Evolutionary conservation across 1,139 yeast species (phyloP).

Genomic region (Taphrina wiesneri): DNA sequence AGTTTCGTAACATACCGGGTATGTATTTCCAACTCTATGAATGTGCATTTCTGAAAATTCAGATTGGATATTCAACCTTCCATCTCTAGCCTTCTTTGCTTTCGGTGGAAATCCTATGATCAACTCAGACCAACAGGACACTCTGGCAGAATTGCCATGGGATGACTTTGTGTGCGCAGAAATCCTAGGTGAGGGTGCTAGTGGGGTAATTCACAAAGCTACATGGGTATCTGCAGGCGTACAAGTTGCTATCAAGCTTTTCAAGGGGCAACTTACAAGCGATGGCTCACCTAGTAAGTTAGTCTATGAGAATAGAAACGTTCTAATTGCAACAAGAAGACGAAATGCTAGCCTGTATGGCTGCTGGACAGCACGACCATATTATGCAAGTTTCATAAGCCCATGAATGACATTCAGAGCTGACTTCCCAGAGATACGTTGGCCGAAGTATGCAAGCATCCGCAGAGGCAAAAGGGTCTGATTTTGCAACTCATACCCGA

Average conservation of each 20-base stretch:
- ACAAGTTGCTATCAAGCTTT: constrained; percentile 22
- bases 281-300: constrained; percentile 19
- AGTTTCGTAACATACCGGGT: constrained; percentile 1
- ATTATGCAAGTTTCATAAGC: neutral
- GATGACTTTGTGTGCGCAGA: neutral
- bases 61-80: constrained; percentile 18
- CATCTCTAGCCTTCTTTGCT: constrained; percentile 17
- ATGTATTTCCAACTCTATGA: neutral
- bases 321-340: neutral
- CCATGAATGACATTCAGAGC: neutral
- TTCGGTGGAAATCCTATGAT: constrained; percentile 25
- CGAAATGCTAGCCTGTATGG: constrained; percentile 22
- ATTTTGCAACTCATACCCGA: constrained; percentile 19
- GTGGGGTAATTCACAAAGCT: constrained; percentile 16
- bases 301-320: neutral
- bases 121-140: neutral
- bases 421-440: constrained; percentile 2
- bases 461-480: neutral
- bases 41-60: neutral
- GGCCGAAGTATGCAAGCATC: constrained; percentile 1
- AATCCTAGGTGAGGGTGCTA: constrained; percentile 24
- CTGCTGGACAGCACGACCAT: constrained; percentile 22
- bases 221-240: neutral
- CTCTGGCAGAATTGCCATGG: neutral
- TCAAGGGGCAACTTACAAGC: constrained; percentile 23